A percentile compares a stretch with the other conserved stretches of the same genome.
phyloP scores from a whole-genome alignment of 2,329 filamentous ascomycete genomes.

The Penicillium decumbens region DNA sequence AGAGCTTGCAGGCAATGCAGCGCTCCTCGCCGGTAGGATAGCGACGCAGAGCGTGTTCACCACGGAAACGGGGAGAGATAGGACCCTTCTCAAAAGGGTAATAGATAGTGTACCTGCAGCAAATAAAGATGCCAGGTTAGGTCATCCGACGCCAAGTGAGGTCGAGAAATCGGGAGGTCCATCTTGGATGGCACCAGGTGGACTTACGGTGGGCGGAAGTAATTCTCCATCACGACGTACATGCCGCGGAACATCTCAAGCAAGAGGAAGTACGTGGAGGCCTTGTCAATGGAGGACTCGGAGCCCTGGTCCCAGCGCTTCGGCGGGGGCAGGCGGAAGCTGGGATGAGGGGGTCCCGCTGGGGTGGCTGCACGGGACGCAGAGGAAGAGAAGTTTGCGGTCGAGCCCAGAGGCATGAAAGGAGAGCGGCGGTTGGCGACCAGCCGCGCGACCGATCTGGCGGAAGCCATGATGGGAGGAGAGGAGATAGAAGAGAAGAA shows the following conservation, averaged over 20 bases:
- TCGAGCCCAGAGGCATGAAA: constrained; percentile 41
- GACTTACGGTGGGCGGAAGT: constrained; percentile 93
- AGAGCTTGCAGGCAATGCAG: constrained; percentile 99
- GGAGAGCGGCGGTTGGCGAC: constrained; percentile 40
- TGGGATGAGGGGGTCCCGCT: constrained; percentile 69
- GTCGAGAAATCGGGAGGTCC: neutral
- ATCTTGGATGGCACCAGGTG: constrained; percentile 1
- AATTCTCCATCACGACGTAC: constrained; percentile 97
- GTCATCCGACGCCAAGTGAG: constrained; percentile 6
- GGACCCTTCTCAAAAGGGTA: constrained; percentile 99
- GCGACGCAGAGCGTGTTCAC: constrained; percentile 91
- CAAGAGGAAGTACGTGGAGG: constrained; percentile 91
- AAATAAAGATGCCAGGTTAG: constrained; percentile 2
- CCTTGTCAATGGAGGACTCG: constrained; percentile 73
- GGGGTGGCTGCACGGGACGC: constrained; percentile 62
- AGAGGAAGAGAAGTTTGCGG: constrained; percentile 59
- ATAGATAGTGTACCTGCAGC: constrained; percentile 86
- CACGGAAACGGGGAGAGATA: constrained; percentile 95
- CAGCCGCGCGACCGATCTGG: constrained; percentile 43
- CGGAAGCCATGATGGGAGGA: constrained; percentile 40
- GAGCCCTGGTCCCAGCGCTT: constrained; percentile 75
- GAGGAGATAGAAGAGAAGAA: constrained; percentile 18
- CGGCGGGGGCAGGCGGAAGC: constrained; percentile 71
- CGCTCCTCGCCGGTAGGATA: constrained; percentile 98
- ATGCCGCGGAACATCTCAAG: constrained; percentile 95